Evolutionary conservation across 371 early-diverging fungal species (phyloP), one percentile per base, ranked within the genome.

Genomic region (Amoeboaphelidium protococcarum): DNA sequence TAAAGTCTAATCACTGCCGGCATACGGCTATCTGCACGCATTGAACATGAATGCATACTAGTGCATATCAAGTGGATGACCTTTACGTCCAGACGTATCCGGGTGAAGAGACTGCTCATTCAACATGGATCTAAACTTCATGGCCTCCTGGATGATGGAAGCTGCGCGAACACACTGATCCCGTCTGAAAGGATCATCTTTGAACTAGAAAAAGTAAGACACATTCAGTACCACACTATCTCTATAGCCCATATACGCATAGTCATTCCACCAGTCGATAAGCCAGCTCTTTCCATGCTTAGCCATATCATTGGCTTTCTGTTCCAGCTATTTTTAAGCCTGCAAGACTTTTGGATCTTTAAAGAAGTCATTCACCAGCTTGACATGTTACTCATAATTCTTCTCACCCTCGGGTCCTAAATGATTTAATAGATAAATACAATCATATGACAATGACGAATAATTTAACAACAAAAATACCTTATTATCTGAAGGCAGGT

Each of bases 201-300:
- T 49, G 37, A 60, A 53, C 20, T 52, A 58, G 41, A 58, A 82
- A 52, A 82, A 88, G 62, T 82, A 89, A 53, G 70, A 73, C 42
- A 82, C 84, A 58, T 79, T 74, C 50, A 84, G 67, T 23, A 86
- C 82, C 23, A 88, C 78, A 6, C 92, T 87, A 51, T 92, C 95
- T 51, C 95, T 76, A 67, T 89, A 94, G 13, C 75, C 81, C 68
- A 86, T 74, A 61, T 91, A 91, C 47, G 84, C 83, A 45, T 73
- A 64, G 48, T 86, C 83, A 57, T 78, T 76, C 95, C 95, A 85
- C 91, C 89, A 90, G 51, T 86, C 83, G 58, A 81, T 81, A 53
- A 92, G 68, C 94, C 88, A 85, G 68, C 81, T 82, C 21, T 16
- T n/a, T 21, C 50, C 24, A 50, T 25, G 13, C 50, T 23, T 42